Evolutionary conservation across 176 grass and related monocot genomes (phyloP).

Genomic region (Carex littledalei): DNA sequence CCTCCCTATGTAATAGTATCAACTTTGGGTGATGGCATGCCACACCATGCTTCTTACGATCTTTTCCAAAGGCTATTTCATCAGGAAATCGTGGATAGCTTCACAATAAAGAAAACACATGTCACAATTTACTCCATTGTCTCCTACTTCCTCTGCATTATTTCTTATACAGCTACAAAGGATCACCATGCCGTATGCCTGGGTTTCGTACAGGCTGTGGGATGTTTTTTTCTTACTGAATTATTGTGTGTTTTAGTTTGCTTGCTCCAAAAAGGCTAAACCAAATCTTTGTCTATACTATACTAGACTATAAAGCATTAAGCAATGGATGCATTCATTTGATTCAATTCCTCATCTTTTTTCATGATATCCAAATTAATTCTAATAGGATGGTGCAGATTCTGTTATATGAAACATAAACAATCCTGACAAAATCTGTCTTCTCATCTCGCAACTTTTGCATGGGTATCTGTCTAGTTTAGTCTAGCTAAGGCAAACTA

Average conservation of each 20-base stretch:
- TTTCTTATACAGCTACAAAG: neutral
- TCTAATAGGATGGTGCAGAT: neutral
- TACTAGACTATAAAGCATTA: neutral
- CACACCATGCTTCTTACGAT: conserved; percentile 76
- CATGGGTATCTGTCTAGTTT: neutral
- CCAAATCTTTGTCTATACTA: neutral
- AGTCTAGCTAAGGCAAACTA: neutral
- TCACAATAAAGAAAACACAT: neutral
- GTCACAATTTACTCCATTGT: neutral
- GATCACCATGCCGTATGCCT: neutral
- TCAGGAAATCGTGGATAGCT: conserved; percentile 78
- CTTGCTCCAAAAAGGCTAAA: neutral
- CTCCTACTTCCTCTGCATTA: neutral
- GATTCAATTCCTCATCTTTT: neutral
- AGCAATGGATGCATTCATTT: neutral
- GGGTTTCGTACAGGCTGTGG: neutral
- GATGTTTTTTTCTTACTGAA: neutral
- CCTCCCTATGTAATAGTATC: conserved; percentile 64
- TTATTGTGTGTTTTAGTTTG: neutral
- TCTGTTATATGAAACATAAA: neutral
- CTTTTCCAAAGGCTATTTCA: conserved; percentile 85
- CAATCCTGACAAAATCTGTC: neutral
- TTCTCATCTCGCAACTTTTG: neutral
- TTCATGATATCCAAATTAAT: neutral
- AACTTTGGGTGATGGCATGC: conserved; percentile 93